Base-by-base conservation (phyloP, 1,139 yeast genomes). In the Hyphopichia buzzinii region DNA sequence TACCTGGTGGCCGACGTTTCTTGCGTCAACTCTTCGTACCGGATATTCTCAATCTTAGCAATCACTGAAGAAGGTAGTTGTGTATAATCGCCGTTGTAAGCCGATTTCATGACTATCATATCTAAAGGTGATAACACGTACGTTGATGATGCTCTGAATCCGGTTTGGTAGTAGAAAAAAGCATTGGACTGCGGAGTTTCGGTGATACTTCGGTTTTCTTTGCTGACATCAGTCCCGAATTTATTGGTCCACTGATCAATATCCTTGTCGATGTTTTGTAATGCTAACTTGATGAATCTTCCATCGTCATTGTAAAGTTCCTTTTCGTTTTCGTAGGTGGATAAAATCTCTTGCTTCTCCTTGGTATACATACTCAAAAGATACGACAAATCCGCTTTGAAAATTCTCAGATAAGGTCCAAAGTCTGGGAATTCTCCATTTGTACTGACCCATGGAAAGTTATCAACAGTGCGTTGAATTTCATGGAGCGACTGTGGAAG, bases 91-190 rank as follows among this genome's bases (percentile, higher is more conserved):
- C 54, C 50, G 4, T 79, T 79, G 59, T 77, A 88, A 4, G 82
- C 74, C 1, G 79, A 59, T 42, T 78, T 75, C 41, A 92, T 63
- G 10, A 92, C 80, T 40, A 82, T 82, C 34, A 86, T 75, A 52
- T 92, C 98, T 33, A 92, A 64, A 2, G 90, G 81, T 0, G 96
- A 80, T 16, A 90, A 63, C 29, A 86, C 84, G 55, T 67, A 88
- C 22, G 77, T 75, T 4, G 83, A 73, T 3, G 79, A 67, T 0
- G 92, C 73, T 45, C 79, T 77, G 57, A 83, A 84, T 0, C 83
- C 81, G 0, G 95, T 82, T 52, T 88, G 90, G 54, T 83, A 87
- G 42, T 56, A 67, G 41, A 52, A 68, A 32, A 50, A 56, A 3
- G 51, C 26, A 21, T 36, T 30, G 6, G 28, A 23, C 8, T 23